Conservation (phyloP, 208 protist genomes). For the Herpetomonas samuelpessoai region DNA sequence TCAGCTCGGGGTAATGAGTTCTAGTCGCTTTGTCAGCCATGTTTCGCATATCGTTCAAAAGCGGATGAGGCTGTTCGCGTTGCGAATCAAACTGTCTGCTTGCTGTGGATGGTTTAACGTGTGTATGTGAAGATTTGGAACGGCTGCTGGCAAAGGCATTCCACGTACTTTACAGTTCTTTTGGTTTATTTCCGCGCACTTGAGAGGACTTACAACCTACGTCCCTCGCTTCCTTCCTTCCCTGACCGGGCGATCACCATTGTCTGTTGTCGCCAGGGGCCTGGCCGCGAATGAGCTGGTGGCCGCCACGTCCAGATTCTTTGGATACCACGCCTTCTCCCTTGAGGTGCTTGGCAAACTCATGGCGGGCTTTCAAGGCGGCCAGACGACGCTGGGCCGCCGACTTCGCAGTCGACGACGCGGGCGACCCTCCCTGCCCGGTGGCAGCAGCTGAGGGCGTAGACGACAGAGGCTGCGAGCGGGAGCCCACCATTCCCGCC, state of each 20-base stretch:
- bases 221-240: constrained; percentile 2
- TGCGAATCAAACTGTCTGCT: no score
- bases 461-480: constrained; percentile 6
- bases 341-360: constrained; percentile 48
- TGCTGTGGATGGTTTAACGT: no score
- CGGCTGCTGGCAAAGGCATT: no score
- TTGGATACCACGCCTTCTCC: constrained; percentile 15
- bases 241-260: neutral
- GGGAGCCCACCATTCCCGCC: constrained; percentile 36
- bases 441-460: neutral
- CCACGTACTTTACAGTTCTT: no score
- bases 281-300: constrained; percentile 60
- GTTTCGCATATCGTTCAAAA: no score
- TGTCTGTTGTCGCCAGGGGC: constrained; percentile 39
- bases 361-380: constrained; percentile 77
- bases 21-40: no score
- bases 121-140: no score
- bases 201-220: neutral
- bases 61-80: no score
- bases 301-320: constrained; percentile 20
- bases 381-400: constrained; percentile 48
- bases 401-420: constrained; percentile 4
- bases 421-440: no score
- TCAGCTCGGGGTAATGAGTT: no score
- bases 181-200: no score